Evolutionary conservation across 345 rosid species (phyloP), one percentile per base, ranked within the genome.

Genomic region (Euphorbia pulcherrima): DNA sequence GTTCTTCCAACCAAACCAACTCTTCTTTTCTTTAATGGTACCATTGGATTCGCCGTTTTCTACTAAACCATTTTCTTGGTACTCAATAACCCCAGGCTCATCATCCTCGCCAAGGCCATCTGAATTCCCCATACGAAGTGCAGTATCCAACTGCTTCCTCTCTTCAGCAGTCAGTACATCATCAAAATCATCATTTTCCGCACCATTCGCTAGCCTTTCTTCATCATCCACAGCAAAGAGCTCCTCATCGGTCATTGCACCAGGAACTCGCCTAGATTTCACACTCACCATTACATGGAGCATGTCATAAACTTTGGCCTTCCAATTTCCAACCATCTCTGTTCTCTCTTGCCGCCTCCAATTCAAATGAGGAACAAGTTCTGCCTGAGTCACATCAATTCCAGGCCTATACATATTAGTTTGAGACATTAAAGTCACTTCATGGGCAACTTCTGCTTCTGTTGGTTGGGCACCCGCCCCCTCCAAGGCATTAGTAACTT

Each of bases 301-400:
- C 99, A 95, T 95, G 72, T 95, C 99, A 39, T 88, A 89, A 67
- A 95, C 90, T 76, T 86, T 95, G 8, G 97, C 97, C 82, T 95
- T 95, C 99, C 97, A 95, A 65, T 72, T 84, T 63, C 97, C 97
- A 28, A 95, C 96, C 85, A 83, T 85, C 78, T 95, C 99, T 0
- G 96, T 86, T 73, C 90, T 89, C 80, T 95, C 99, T 67, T 90
- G 99, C 62, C 99, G 79, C 83, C 99, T 92, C 99, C 99, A 95
- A 69, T 87, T 95, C 72, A 87, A 68, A 74, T 90, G 97, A 29
- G 99, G 85, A 75, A 88, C 77, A 65, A 95, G 89, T 75, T 89
- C 97, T 62, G 99, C 97, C 72, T 95, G 96, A 65, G 97, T 90
- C 21, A 95, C 99, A 78, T 95, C 97, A 60, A 95, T 92, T n/a